A percentile compares a stretch with the other conserved stretches of the same genome.
These are phyloP conservation scores for Euphorbia schlechtendalii DNA, from an alignment of 441 rosid species.

Conservation along the genomic window DNA sequence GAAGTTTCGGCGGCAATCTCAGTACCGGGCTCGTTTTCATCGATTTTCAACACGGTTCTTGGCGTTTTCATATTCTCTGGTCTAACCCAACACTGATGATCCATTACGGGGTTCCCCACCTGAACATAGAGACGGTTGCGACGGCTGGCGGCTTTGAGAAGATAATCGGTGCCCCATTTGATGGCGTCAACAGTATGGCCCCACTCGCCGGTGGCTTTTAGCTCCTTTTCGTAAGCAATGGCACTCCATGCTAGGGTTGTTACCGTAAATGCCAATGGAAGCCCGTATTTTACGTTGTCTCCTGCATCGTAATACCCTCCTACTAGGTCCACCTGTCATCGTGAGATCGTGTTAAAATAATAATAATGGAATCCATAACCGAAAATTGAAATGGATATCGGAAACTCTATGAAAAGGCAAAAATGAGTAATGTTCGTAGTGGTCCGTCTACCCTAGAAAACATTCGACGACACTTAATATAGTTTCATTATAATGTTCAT, in stretches of 20 bases:
- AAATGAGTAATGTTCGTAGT: too few relatives aligned
- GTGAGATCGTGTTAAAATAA: too few relatives aligned
- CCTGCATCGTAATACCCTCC: conserved; percentile 99
- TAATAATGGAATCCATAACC: too few relatives aligned
- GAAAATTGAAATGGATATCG: too few relatives aligned
- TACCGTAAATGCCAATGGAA: conserved; percentile 87
- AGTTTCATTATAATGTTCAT: too few relatives aligned
- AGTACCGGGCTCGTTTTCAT: conserved; percentile 47
- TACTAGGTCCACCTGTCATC: conserved; percentile 48
- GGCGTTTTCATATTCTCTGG: conserved; percentile 75
- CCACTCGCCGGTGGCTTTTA: conserved; percentile 44
- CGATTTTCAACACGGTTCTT: conserved; percentile 57
- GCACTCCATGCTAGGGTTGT: conserved; percentile 77
- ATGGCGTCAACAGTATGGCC: conserved; percentile 40
- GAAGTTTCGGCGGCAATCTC: conserved; percentile 87
- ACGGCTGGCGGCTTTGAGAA: conserved; percentile 53
- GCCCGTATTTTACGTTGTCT: conserved; percentile 81
- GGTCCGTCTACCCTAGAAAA: too few relatives aligned
- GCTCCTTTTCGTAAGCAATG: conserved; percentile 38
- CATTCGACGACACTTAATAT: too few relatives aligned
- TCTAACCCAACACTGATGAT: conserved; percentile 79
- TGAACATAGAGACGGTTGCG: conserved; percentile 58
- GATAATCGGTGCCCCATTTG: conserved; percentile 89
- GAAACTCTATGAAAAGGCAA: too few relatives aligned
- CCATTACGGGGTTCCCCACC: conserved; percentile 77